phyloP scores from a whole-genome alignment of 2,329 filamentous ascomycete genomes.

The Hymenoscyphus salicellus region DNA sequence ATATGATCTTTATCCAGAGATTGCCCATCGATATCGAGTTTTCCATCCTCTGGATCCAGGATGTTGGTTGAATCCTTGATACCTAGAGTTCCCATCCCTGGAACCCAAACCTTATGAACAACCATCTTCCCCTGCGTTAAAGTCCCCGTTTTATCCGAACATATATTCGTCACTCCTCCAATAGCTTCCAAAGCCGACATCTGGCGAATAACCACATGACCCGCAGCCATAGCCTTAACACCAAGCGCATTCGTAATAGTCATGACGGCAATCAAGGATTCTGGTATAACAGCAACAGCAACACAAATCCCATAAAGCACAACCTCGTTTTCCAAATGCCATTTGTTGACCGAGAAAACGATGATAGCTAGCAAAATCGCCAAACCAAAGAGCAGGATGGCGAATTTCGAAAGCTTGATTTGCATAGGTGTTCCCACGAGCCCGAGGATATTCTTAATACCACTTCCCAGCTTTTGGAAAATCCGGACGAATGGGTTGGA shows the following conservation, averaged over 20 bases:
- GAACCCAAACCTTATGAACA: constrained; percentile 59
- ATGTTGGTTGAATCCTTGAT: constrained; percentile 57
- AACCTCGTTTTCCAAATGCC: constrained; percentile 53
- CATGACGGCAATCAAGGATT: constrained; percentile 65
- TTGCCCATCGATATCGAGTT: constrained; percentile 44
- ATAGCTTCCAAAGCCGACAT: constrained; percentile 64
- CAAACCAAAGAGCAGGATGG: constrained; percentile 73
- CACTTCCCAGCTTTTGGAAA: constrained; percentile 46
- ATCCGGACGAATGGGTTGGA: constrained; percentile 46
- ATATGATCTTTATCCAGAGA: constrained; percentile 38
- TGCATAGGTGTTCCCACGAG: constrained; percentile 78
- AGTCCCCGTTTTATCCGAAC: constrained; percentile 61
- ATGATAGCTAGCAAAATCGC: constrained; percentile 60
- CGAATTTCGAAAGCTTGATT: constrained; percentile 80
- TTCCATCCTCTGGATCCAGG: constrained; percentile 59
- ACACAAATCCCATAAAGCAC: constrained; percentile 61
- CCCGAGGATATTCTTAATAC: constrained; percentile 54
- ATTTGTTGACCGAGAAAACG: constrained; percentile 59
- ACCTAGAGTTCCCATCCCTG: constrained; percentile 49
- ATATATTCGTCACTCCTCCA: constrained; percentile 51
- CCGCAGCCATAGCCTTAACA: constrained; percentile 61
- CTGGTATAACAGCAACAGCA: constrained; percentile 63
- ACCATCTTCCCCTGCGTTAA: constrained; percentile 51
- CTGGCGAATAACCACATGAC: constrained; percentile 64
- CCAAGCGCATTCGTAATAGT: constrained; percentile 70